Conservation (phyloP, 768 basidiomycete species). For the Mycena indigotica region DNA sequence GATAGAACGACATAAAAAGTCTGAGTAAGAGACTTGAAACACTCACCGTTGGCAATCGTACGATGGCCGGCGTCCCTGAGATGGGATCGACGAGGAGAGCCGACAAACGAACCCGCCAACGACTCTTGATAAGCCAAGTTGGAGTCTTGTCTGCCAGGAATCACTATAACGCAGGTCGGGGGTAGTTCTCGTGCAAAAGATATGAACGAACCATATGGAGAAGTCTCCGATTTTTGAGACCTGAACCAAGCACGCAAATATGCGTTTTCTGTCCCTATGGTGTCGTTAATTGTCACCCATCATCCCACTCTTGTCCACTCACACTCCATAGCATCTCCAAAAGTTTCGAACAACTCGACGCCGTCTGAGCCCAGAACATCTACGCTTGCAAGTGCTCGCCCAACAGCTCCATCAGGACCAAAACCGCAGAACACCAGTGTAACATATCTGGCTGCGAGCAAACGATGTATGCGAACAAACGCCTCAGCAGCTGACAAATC, state of each 20-base stretch:
- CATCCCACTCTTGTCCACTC: slow-evolving; percentile 28
- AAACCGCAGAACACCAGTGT: slow-evolving; percentile 90
- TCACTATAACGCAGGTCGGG: slow-evolving; percentile 34
- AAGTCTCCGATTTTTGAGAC: slow-evolving; percentile 60
- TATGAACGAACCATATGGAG: slow-evolving; percentile 44
- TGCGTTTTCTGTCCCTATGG: slow-evolving; percentile 87
- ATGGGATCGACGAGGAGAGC: slow-evolving; percentile 70
- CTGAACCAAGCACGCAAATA: slow-evolving; percentile 83
- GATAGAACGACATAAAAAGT: not conserved
- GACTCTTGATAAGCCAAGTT: slow-evolving; percentile 47
- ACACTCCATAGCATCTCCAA: slow-evolving; percentile 95
- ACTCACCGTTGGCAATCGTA: slow-evolving; percentile 63
- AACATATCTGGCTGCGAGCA: slow-evolving; percentile 75
- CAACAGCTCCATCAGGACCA: slow-evolving; percentile 60
- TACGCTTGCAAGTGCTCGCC: slow-evolving; percentile 74
- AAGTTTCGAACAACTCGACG: slow-evolving; percentile 79
- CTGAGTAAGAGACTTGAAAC: not conserved
- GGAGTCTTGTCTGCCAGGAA: slow-evolving; percentile 60
- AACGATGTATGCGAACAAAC: slow-evolving; percentile 85
- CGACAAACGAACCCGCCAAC: slow-evolving; percentile 47
- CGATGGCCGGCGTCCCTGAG: slow-evolving; percentile 72
- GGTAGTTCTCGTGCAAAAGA: not conserved
- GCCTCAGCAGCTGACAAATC: slow-evolving; percentile 97
- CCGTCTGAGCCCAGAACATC: slow-evolving; percentile 74
- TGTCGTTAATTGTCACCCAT: not conserved